Evolutionary conservation across 345 rosid genomes (phyloP), one percentile per base, ranked within the genome.

Genomic region (Citrus cavaleriei): DNA sequence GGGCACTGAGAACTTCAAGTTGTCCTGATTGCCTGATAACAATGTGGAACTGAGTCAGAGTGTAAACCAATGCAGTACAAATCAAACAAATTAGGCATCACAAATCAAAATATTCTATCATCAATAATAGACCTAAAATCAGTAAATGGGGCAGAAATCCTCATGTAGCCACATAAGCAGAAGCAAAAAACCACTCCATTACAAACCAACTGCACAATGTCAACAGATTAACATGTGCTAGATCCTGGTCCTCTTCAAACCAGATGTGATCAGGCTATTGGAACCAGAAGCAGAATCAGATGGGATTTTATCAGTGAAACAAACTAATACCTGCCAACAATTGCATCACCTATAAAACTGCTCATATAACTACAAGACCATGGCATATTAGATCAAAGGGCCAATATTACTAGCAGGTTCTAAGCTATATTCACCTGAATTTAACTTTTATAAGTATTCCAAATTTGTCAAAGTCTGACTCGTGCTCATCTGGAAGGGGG

Each of bases 1-100:
- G 96, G 55, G 98, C 95, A 77, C 99, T 93, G 49, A 95, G 91
- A 84, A 91, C 97, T 85, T 92, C 93, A 80, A 95, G 98, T 70
- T 90, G 87, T 73, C 93, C 97, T 18, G 95, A 62, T 86, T 91
- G 93, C 87, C 99, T 92, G 83, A 71, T 42, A 37, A 60, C 46
- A 73, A 72, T 9, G 46, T 55, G 21, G 79, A 72, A 75, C 79
- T 77, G 75, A 77, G 54, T 77, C 58, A 40, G 67, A 80, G 64
- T 14, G 64, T 37, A 21, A 63, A 51, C 5, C 37, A 62, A 78
- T 55, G 64, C 61, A 7, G 12, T 19, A 61, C 25, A 63, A 10
- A 42, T 40, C 40, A 74, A 10, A 12, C 19, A 12, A 18, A 27
- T 62, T 74, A 62, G 60, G 49, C 40, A 42, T 61, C 2, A 51